phyloP scores from a whole-genome alignment of 441 rosid species.

The Brassica balearica region DNA sequence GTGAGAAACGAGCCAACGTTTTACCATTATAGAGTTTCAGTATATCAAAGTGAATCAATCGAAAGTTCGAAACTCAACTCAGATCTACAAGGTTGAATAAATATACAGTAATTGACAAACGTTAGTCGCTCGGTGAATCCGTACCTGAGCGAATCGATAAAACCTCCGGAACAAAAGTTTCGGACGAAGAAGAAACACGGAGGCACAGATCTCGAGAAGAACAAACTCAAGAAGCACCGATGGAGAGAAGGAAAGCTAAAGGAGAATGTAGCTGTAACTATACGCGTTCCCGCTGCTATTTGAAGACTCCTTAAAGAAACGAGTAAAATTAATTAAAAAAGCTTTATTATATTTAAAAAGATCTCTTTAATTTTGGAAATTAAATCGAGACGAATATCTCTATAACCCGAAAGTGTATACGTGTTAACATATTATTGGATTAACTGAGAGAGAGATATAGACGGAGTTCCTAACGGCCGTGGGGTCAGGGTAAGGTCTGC shows the following conservation, averaged over 20 bases:
- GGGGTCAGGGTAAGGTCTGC: conserved; percentile 25
- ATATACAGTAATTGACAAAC: neutral
- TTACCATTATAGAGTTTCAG: neutral
- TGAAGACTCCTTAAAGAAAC: conserved; percentile 35
- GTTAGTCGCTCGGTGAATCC: conserved; percentile 21
- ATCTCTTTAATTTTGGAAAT: neutral
- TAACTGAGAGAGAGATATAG: conserved; percentile 15
- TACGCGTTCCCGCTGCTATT: conserved; percentile 67
- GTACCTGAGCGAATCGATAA: conserved; percentile 49
- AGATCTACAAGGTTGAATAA: conserved; percentile 34
- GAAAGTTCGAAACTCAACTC: conserved; percentile 10
- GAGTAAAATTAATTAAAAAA: neutral
- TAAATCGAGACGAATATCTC: conserved; percentile 17
- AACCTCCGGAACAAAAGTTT: neutral
- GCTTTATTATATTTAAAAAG: neutral
- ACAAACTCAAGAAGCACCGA: conserved; percentile 9
- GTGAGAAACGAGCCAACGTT: neutral
- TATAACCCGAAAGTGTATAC: conserved; percentile 12
- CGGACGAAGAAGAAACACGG: conserved; percentile 19
- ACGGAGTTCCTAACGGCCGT: conserved; percentile 61
- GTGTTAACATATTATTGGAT: conserved; percentile 34
- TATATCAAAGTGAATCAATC: conserved; percentile 2
- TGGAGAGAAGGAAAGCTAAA: conserved; percentile 31
- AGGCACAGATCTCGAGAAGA: conserved; percentile 53
- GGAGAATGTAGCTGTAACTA: conserved; percentile 38